Evolutionary conservation across 202 grass and related monocot genomes (phyloP).

Genomic region (Zoysia matrella): DNA sequence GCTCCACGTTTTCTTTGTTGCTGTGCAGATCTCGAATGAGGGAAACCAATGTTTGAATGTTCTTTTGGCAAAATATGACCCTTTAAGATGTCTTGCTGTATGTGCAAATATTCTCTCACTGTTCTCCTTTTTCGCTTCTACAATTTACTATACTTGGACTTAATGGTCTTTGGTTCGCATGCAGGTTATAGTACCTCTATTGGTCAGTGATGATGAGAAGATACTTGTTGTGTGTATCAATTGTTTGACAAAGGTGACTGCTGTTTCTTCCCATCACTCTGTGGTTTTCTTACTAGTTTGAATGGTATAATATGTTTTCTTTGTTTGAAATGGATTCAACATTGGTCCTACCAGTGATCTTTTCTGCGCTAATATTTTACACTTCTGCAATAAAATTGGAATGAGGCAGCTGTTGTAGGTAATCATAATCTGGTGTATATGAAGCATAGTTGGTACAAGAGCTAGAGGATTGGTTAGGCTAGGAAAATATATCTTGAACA

Average conservation of each 20-base stretch:
- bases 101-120: slow-evolving; percentile 36
- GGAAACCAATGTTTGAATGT: slow-evolving; percentile 83
- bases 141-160: slow-evolving; percentile 25
- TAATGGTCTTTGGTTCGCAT: slow-evolving; percentile 42
- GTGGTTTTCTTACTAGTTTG: slow-evolving; percentile 15
- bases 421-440: not conserved
- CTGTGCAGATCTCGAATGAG: slow-evolving; percentile 87
- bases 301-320: no score
- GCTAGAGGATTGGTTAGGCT: not conserved
- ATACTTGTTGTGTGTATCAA: slow-evolving; percentile 96
- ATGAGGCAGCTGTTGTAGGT: not conserved
- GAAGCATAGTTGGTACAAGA: not conserved
- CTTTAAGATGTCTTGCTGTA: slow-evolving; percentile 89
- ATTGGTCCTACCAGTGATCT: no score
- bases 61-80: slow-evolving; percentile 80
- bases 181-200: slow-evolving; percentile 86
- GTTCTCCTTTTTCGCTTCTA: slow-evolving; percentile 1
- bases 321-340: no score
- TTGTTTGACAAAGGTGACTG: slow-evolving; percentile 93
- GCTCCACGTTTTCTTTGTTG: not conserved
- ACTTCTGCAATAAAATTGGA: not conserved
- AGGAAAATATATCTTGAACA: not conserved
- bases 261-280: slow-evolving; percentile 10
- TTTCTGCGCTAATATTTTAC: not conserved
- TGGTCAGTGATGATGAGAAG: slow-evolving; percentile 96